phyloP scores from a whole-genome alignment of 2,329 filamentous ascomycete genomes.

The Colletotrichum sojae region DNA sequence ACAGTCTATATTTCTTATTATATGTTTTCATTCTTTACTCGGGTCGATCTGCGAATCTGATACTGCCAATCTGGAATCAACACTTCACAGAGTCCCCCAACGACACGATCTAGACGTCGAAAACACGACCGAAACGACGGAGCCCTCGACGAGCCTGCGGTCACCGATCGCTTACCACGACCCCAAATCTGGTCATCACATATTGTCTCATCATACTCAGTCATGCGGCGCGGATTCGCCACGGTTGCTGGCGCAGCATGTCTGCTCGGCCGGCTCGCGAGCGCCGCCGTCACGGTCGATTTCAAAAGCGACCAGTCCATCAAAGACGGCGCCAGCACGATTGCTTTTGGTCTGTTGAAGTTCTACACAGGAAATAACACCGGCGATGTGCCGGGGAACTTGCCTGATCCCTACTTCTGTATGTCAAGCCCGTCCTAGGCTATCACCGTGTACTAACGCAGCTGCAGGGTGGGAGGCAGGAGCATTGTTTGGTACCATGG shows the following conservation, averaged over 20 bases:
- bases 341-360: constrained; percentile 55
- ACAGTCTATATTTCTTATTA: neutral
- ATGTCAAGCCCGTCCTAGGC: constrained; percentile 61
- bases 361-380: constrained; percentile 69
- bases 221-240: constrained; percentile 31
- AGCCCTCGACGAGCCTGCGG: neutral
- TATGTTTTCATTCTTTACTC: constrained; percentile 4
- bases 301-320: constrained; percentile 48
- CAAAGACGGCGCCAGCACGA: constrained; percentile 54
- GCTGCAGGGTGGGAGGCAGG: constrained; percentile 79
- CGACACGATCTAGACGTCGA: neutral
- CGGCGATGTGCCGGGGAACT: constrained; percentile 70
- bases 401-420: constrained; percentile 76
- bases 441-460: constrained; percentile 58
- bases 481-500: constrained; percentile 77
- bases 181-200: neutral
- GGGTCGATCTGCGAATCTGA: constrained; percentile 5
- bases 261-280: constrained; percentile 28
- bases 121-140: neutral
- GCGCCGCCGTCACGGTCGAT: constrained; percentile 29
- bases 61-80: neutral
- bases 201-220: neutral
- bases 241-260: constrained; percentile 33
- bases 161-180: constrained; percentile 3
- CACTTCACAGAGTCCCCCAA: neutral